These are phyloP conservation scores for Trichosporon ovoides DNA, from an alignment of 1,284 basidiomycete genomes.

Conservation along the genomic window DNA sequence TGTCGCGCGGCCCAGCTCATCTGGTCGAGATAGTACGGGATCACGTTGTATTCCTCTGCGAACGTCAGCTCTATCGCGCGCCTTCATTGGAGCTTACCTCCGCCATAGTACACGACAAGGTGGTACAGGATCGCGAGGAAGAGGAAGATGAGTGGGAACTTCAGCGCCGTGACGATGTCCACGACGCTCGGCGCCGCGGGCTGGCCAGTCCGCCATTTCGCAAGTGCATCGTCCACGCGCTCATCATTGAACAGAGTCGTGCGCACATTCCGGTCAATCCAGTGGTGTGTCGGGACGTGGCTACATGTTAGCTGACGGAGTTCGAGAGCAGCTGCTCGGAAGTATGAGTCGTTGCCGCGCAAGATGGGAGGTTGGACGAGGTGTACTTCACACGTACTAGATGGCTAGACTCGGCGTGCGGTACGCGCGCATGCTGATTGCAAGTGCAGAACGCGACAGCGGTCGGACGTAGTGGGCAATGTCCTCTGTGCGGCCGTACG, in stretches of 20 bases:
- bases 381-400: conserved; percentile 34
- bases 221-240: conserved; percentile 33
- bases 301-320: conserved; percentile 22
- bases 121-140: conserved; percentile 38
- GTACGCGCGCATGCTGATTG: conserved; percentile 39
- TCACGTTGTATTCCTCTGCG: conserved; percentile 36
- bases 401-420: conserved; percentile 45
- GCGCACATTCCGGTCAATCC: conserved; percentile 39
- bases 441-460: conserved; percentile 45
- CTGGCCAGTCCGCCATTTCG: conserved; percentile 38
- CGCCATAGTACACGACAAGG: conserved; percentile 25
- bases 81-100: conserved; percentile 27
- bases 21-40: conserved; percentile 30
- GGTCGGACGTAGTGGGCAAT: conserved; percentile 47
- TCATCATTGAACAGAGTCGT: conserved; percentile 28
- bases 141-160: conserved; percentile 32
- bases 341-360: background rate
- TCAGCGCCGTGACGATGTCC: conserved; percentile 29
- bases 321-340: background rate
- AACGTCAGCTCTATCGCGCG: background rate
- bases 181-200: conserved; percentile 22
- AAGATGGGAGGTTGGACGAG: background rate
- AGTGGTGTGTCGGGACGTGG: conserved; percentile 40
- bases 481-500: conserved; percentile 42
- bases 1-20: conserved; percentile 10